Evolutionary conservation across 495 filamentous ascomycete species (phyloP).

Genomic region (Lepraria neglecta): DNA sequence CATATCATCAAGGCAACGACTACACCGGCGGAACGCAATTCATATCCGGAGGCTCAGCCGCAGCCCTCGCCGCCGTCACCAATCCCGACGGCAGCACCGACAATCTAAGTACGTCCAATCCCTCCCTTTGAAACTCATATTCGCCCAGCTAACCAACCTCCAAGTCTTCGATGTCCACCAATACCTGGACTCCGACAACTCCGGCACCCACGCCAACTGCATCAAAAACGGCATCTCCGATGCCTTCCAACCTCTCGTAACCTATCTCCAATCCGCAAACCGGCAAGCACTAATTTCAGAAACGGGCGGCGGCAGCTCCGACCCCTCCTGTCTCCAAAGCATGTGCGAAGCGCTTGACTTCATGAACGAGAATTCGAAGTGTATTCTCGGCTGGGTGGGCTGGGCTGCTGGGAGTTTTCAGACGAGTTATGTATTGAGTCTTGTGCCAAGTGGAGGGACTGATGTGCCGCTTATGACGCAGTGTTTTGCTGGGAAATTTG

Average conservation of each 20-base stretch:
- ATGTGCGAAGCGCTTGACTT: conserved; percentile 31
- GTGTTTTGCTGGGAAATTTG: conserved; percentile 23
- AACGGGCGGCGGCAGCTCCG: conserved; percentile 48
- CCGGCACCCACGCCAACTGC: conserved; percentile 48
- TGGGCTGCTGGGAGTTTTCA: conserved; percentile 50
- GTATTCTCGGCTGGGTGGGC: conserved; percentile 47
- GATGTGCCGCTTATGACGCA: conserved; percentile 21
- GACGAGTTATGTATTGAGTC: conserved; percentile 26
- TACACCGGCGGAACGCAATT: conserved; percentile 46
- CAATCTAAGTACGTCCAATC: conserved; percentile 34
- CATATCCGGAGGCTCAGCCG: conserved; percentile 41
- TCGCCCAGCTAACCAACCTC: background rate
- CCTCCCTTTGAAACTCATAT: background rate
- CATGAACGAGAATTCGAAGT: conserved; percentile 44
- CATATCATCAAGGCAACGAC: conserved; percentile 32
- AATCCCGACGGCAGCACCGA: conserved; percentile 49
- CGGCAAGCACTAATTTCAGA: conserved; percentile 49
- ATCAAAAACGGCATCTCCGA: conserved; percentile 45
- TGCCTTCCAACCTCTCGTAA: conserved; percentile 43
- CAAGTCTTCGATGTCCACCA: conserved; percentile 49
- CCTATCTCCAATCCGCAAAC: conserved; percentile 43
- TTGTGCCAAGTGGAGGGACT: conserved; percentile 15
- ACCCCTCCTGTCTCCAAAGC: conserved; percentile 33
- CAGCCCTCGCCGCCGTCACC: conserved; percentile 44
- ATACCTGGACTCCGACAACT: conserved; percentile 53